phyloP scores from a whole-genome alignment of 2,329 filamentous ascomycete genomes.

The Nothomitra cinnamomea region DNA sequence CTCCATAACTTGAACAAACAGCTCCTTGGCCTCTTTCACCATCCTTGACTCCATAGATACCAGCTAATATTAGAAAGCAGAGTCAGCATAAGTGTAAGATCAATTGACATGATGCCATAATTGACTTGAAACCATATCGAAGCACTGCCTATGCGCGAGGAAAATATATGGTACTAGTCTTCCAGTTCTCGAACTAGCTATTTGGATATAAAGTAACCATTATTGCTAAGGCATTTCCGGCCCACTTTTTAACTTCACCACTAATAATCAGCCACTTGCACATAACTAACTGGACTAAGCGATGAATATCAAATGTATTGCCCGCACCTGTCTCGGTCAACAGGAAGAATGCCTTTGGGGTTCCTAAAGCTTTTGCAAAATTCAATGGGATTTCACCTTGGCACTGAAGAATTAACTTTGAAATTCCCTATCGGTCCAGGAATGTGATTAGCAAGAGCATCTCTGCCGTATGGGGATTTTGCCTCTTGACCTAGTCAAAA shows the following conservation, averaged over 20 bases:
- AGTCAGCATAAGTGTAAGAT: background rate
- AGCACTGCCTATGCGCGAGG: background rate
- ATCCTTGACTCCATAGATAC: no score
- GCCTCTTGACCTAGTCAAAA: conserved; percentile 19
- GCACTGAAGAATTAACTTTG: background rate
- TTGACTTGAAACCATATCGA: background rate
- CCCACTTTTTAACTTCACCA: background rate
- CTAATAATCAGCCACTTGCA: background rate
- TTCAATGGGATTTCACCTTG: conserved; percentile 1
- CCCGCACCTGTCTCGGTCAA: background rate
- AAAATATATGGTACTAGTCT: no score
- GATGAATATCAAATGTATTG: background rate
- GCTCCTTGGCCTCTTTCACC: no score
- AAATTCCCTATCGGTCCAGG: conserved; percentile 13
- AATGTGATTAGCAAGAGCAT: conserved; percentile 18
- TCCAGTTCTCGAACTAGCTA: background rate
- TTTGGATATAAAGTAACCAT: background rate
- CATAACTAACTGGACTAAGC: background rate
- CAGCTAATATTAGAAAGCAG: no score
- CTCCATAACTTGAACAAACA: background rate
- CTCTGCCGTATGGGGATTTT: conserved; percentile 15
- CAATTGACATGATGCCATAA: no score
- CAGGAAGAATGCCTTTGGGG: background rate
- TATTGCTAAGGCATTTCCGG: background rate
- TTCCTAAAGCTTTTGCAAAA: background rate